Evolutionary conservation across 192 early-diverging fungal species (phyloP), one percentile per base, ranked within the genome.

Genomic region (Oehlia diaphana): DNA sequence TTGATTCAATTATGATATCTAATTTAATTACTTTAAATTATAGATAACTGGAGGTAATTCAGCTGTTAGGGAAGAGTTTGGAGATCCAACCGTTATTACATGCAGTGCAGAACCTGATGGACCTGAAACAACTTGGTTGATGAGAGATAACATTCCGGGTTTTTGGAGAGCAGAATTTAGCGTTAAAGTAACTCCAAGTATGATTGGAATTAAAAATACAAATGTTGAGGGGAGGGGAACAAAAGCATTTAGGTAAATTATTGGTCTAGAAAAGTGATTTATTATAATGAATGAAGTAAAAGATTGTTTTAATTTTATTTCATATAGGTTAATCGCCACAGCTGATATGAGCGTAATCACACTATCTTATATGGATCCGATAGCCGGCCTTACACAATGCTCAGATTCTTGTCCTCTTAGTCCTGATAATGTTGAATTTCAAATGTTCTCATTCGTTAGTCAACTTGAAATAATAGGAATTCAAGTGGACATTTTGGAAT

Each of bases 191-290:
- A 88, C 87, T 9, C 93, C 92, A 12, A 87, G 91, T 4, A 82
- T 91, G 12, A 88, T 95, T 77, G 87, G 92, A 4, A 81, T 95
- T 39, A 87, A 86, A 79, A 95, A 95, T 82, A 87, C 90, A 9
- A 64, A 79, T 31, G 83, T 82, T 28, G 72, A 89, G 14, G 85
- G 87, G 26, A 85, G 91, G 61, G 92, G 90, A 72, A 92, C 93
- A 62, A 88, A 91, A 53, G 72, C 83, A 28, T 93, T 95, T 79
- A 81, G 82, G 85, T 86, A 81, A 71, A 63, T 39, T 42, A 70
- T 70, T 4, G 9, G n/a, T 10, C 19, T 70, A 10, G 33, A 23
- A n/a, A 44, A 21, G 19, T 19, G 21, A 3, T 39, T 33, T 70
- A 70, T 39, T 65, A 39, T 5, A 66, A 23, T 16, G 9, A 47